These are phyloP conservation scores for Magnaporthales sp. DNA, from an alignment of 2,329 filamentous ascomycete species.

Conservation along the genomic window DNA sequence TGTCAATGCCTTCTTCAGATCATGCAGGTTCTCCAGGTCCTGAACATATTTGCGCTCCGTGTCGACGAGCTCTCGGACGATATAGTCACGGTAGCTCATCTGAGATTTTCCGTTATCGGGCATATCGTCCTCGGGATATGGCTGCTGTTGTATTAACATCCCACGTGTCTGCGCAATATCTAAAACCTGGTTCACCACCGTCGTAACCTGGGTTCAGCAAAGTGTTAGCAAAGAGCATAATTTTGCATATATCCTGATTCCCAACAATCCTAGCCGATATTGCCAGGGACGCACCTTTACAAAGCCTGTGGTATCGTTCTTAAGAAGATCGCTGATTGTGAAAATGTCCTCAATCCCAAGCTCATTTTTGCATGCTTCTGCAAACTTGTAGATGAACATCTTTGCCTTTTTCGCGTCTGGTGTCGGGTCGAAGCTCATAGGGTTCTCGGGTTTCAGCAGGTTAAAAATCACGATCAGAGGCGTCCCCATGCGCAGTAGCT, in stretches of 20 bases:
- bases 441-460: constrained; percentile 61
- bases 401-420: constrained; percentile 58
- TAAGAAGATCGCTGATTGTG: constrained; percentile 83
- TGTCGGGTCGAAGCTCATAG: constrained; percentile 62
- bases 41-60: constrained; percentile 98
- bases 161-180: constrained; percentile 76
- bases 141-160: constrained; percentile 54
- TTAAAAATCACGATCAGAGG: constrained; percentile 89
- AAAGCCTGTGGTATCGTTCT: constrained; percentile 92
- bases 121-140: constrained; percentile 46
- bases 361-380: constrained; percentile 79
- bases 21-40: constrained; percentile 87
- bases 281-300: constrained; percentile 60
- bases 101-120: constrained; percentile 51
- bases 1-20: constrained; percentile 82
- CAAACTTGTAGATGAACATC: constrained; percentile 83
- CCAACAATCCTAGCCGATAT: neutral
- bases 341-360: constrained; percentile 82
- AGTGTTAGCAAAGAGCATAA: neutral
- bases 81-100: constrained; percentile 72
- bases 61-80: constrained; percentile 84
- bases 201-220: constrained; percentile 55
- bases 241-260: neutral
- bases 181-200: constrained; percentile 85
- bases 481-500: constrained; percentile 72